Conservation (phyloP, 441 rosid species). For the Capsella rubella region DNA sequence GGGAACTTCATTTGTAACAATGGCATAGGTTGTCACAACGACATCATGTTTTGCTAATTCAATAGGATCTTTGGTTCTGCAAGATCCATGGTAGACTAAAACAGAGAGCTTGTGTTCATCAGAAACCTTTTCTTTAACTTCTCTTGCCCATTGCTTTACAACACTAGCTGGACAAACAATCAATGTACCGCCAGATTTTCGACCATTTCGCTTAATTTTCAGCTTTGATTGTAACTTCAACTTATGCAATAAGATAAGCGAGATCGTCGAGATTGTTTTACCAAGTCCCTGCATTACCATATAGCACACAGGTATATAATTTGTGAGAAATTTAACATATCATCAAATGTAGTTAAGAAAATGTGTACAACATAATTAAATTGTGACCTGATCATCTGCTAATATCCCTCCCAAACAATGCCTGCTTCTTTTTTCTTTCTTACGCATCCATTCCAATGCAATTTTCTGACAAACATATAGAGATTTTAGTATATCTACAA, state of each 20-base stretch:
- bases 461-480: slow-evolving; percentile 67
- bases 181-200: slow-evolving; percentile 83
- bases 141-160: slow-evolving; percentile 95
- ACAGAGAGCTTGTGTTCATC: slow-evolving; percentile 67
- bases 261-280: slow-evolving; percentile 92
- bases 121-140: slow-evolving; percentile 86
- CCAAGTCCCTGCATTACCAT: slow-evolving; percentile 82
- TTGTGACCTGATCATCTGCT: slow-evolving; percentile 94
- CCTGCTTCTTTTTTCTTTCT: slow-evolving; percentile 80
- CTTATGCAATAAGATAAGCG: slow-evolving; percentile 84
- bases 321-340: slow-evolving; percentile 6
- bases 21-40: slow-evolving; percentile 88
- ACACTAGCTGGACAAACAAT: slow-evolving; percentile 95
- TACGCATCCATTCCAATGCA: slow-evolving; percentile 96
- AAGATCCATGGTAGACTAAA: slow-evolving; percentile 87
- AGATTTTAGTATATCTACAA: slow-evolving; percentile 29
- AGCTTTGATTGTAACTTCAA: slow-evolving; percentile 63
- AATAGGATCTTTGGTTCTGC: slow-evolving; percentile 81
- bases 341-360: background rate
- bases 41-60: slow-evolving; percentile 84
- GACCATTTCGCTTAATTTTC: background rate
- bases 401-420: slow-evolving; percentile 89
- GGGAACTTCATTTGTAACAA: slow-evolving; percentile 88
- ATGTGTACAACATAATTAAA: slow-evolving; percentile 48
- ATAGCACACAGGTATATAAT: slow-evolving; percentile 31